phyloP scores from a whole-genome alignment of 2,329 filamentous ascomycete species.

The Mycosphaerella sp. region DNA sequence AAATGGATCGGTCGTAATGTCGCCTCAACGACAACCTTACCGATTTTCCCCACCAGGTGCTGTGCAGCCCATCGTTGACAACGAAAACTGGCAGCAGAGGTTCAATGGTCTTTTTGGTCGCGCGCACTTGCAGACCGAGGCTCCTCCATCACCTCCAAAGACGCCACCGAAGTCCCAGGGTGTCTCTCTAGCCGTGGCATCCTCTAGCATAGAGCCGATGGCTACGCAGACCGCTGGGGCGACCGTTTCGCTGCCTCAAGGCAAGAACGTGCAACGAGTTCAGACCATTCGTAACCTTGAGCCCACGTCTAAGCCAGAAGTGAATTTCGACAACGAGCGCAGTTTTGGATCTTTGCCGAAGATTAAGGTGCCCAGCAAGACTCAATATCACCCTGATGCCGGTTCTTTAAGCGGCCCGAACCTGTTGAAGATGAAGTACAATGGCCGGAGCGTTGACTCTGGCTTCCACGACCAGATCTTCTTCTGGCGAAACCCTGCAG shows the following conservation, averaged over 20 bases:
- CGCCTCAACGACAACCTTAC: conserved; percentile 35
- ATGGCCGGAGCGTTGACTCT: conserved; percentile 13
- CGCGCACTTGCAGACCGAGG: conserved; percentile 41
- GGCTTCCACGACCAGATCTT: conserved; percentile 12
- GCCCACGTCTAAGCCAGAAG: conserved; percentile 36
- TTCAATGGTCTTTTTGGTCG: conserved; percentile 74
- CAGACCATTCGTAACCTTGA: conserved; percentile 26
- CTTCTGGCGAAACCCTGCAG: conserved; percentile 21
- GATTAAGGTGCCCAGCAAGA: conserved; percentile 27
- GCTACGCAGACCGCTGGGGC: conserved; percentile 54
- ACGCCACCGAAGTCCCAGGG: conserved; percentile 35
- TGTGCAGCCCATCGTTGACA: conserved; percentile 41
- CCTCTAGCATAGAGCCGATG: conserved; percentile 61
- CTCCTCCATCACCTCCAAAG: conserved; percentile 34
- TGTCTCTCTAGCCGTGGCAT: conserved; percentile 51
- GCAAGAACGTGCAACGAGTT: conserved; percentile 16
- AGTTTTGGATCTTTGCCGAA: conserved; percentile 44
- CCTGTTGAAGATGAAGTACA: conserved; percentile 18
- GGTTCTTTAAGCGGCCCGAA: conserved; percentile 15
- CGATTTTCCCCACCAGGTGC: conserved; percentile 34
- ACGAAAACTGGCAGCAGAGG: conserved; percentile 67
- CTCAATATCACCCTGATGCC: conserved; percentile 20
- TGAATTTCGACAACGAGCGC: conserved; percentile 41
- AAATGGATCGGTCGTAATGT: conserved; percentile 38
- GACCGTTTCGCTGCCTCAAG: conserved; percentile 62